phyloP scores from a whole-genome alignment of 352 stramenopile genomes.

The Globisporangium carolinianum region DNA sequence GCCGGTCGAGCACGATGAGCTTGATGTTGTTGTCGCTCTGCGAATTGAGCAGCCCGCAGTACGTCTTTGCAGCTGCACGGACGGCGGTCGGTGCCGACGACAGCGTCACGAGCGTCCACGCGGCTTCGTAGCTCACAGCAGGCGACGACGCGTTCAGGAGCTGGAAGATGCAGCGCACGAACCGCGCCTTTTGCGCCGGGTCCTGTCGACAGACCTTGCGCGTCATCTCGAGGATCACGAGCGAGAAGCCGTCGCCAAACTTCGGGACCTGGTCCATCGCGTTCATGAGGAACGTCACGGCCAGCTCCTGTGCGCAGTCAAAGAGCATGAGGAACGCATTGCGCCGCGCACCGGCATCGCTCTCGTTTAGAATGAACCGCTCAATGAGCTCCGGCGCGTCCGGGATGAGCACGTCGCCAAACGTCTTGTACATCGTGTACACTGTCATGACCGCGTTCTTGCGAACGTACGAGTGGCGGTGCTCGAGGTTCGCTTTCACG shows the following conservation, averaged over 20 bases:
- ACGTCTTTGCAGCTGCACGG: conserved; percentile 95
- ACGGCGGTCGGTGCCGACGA: conserved; percentile 97
- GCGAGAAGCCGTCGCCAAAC: conserved; percentile 97
- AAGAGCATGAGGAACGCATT: conserved; percentile 99
- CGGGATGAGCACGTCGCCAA: conserved; percentile 92
- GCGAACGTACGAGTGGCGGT: conserved; percentile 98
- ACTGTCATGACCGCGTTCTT: conserved; percentile 98
- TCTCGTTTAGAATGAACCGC: conserved; percentile 92
- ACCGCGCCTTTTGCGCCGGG: conserved; percentile 97
- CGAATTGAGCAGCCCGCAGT: conserved; percentile 95
- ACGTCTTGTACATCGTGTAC: conserved; percentile 97
- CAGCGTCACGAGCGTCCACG: conserved; percentile 98
- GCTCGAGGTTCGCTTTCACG: conserved; percentile 96
- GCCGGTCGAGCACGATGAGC: conserved; percentile 98
- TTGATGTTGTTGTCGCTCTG: conserved; percentile 99
- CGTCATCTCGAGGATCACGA: conserved; percentile 99
- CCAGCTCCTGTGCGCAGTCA: conserved; percentile 95
- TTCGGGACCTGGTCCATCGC: conserved; percentile 94
- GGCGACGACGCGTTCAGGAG: conserved; percentile 92
- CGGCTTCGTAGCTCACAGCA: conserved; percentile 96
- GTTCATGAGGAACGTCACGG: conserved; percentile 97
- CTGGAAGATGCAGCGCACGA: conserved; percentile 98
- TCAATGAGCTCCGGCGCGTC: conserved; percentile 98
- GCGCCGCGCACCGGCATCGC: conserved; percentile 89
- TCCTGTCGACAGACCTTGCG: conserved; percentile 97